Percentiles rank a stretch among this genome's conserved stretches.
Evolutionary conservation across 257 asterid genomes (phyloP).

Genomic region (Salvia miltiorrhiza): DNA sequence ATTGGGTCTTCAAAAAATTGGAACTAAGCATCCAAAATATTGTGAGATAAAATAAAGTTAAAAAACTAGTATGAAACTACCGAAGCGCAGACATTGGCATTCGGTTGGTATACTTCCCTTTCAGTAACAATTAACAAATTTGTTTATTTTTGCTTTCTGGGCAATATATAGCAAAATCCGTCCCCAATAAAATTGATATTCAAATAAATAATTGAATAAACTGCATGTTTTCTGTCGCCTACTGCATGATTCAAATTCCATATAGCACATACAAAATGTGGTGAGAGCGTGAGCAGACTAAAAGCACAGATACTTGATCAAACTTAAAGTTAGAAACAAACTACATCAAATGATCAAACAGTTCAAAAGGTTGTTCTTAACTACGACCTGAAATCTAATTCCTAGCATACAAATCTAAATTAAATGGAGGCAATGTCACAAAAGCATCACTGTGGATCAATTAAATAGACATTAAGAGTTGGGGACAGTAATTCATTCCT

Average conservation of each 20-base stretch:
- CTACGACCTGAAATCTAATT: slow-evolving; percentile 10
- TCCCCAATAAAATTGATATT: background rate
- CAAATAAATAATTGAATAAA: background rate
- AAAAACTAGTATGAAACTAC: no score
- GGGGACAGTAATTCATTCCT: slow-evolving; percentile 46
- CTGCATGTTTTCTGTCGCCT: background rate
- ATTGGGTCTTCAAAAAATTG: no score
- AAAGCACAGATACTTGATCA: background rate
- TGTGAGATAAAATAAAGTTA: no score
- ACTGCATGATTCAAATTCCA: background rate
- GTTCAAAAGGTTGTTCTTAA: slow-evolving; percentile 4
- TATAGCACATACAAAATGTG: background rate
- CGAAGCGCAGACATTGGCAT: no score
- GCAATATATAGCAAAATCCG: no score
- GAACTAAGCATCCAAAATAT: no score
- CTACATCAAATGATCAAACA: slow-evolving; percentile 16
- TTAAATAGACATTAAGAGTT: background rate
- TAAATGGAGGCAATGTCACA: slow-evolving; percentile 15
- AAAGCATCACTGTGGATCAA: slow-evolving; percentile 2
- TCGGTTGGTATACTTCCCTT: no score
- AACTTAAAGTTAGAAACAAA: slow-evolving; percentile 10
- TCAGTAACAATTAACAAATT: no score
- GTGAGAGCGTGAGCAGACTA: background rate
- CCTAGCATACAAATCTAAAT: slow-evolving; percentile 26
- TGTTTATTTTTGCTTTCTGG: no score